Conservation (phyloP, 2,329 filamentous ascomycete genomes). For the Fusarium redolens region DNA sequence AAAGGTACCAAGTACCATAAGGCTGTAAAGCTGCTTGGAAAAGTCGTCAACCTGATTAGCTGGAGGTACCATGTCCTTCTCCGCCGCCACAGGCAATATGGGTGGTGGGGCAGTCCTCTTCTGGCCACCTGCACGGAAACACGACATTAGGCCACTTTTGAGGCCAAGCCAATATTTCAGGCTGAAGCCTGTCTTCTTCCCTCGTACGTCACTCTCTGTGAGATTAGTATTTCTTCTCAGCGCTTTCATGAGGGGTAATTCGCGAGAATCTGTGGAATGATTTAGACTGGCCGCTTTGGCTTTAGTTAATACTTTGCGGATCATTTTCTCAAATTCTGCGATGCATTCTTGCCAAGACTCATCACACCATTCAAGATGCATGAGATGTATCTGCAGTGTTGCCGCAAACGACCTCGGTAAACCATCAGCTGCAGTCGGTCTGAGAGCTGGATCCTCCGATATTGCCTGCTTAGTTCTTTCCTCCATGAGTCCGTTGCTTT, state of each 20-base stretch:
- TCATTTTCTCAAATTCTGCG: background rate
- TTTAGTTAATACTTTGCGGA: background rate
- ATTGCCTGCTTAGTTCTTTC: background rate
- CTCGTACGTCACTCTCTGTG: too few relatives aligned
- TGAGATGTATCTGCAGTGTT: background rate
- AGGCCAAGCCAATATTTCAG: background rate
- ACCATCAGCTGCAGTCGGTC: background rate
- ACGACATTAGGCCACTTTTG: background rate
- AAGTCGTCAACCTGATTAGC: too few relatives aligned
- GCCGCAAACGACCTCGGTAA: background rate
- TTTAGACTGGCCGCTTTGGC: background rate
- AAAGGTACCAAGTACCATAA: constrained; percentile 9
- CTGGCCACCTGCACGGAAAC: background rate
- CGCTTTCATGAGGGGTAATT: background rate
- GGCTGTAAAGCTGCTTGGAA: background rate
- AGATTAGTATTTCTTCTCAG: background rate
- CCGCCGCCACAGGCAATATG: background rate
- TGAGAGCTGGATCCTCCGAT: background rate
- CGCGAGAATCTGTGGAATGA: background rate
- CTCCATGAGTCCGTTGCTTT: background rate
- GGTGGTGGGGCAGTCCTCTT: background rate
- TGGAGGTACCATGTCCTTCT: background rate
- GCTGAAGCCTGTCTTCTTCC: too few relatives aligned
- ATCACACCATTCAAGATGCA: background rate
- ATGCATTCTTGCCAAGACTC: background rate